phyloP scores from a whole-genome alignment of 257 asterid species.

The Verbena officinalis region DNA sequence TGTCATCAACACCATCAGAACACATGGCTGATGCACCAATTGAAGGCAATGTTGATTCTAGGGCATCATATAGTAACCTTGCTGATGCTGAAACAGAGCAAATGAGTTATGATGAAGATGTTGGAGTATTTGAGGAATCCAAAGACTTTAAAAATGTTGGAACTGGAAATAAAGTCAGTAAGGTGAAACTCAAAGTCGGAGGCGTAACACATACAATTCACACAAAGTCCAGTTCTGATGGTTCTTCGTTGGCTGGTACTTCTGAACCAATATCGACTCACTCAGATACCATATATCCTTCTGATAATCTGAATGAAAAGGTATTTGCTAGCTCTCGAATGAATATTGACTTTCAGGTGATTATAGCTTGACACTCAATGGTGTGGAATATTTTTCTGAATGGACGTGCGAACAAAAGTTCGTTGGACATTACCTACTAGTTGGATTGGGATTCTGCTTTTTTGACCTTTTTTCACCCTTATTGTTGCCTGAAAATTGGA shows the following conservation, averaged over 20 bases:
- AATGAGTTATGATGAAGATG: constrained; percentile 35
- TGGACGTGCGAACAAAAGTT: constrained; percentile 2
- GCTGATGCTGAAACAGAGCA: constrained; percentile 41
- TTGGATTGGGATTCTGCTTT: constrained; percentile 10
- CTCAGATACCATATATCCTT: constrained; percentile 37
- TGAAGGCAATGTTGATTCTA: constrained; percentile 43
- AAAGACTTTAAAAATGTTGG: constrained; percentile 28
- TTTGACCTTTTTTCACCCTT: constrained; percentile 4
- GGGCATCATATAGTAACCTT: constrained; percentile 40
- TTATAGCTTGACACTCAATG: constrained; percentile 10
- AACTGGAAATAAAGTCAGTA: constrained; percentile 50
- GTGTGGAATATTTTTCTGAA: background rate
- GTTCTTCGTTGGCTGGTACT: constrained; percentile 55
- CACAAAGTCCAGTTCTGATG: constrained; percentile 44
- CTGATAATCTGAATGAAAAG: constrained; percentile 39
- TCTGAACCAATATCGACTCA: constrained; percentile 44
- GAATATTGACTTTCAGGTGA: constrained; percentile 2
- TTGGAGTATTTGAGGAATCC: constrained; percentile 34
- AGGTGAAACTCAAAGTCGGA: constrained; percentile 81
- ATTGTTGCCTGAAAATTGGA: background rate
- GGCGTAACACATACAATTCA: constrained; percentile 76
- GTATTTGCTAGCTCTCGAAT: constrained; percentile 31
- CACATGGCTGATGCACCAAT: constrained; percentile 54
- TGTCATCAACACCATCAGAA: constrained; percentile 64
- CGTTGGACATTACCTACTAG: background rate